Evolutionary conservation across 108 stramenopile genomes (phyloP).

Genomic region (Pseudonitzschia multistriata): DNA sequence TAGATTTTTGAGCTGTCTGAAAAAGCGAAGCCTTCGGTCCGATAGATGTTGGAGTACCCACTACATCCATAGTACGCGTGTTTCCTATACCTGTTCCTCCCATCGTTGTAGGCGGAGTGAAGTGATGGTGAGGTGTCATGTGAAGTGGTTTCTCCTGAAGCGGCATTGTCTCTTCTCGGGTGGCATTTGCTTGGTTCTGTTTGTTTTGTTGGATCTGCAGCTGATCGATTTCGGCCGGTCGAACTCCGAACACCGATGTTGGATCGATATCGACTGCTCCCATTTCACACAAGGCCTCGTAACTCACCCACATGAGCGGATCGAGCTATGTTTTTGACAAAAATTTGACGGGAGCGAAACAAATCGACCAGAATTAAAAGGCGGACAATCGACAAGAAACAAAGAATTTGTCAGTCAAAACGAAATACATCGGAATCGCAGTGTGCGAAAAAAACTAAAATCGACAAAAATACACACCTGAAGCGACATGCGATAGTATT

Average conservation of each 20-base stretch:
- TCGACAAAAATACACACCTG: conserved; percentile 47
- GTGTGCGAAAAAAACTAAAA: too few species aligned
- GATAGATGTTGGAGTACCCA: conserved; percentile 29
- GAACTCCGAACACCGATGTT: conserved; percentile 64
- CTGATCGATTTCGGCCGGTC: conserved; percentile 37
- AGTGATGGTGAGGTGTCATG: conserved; percentile 29
- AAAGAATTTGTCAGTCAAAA: not conserved
- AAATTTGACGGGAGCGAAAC: not conserved
- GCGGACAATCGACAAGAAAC: not conserved
- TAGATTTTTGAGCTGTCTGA: conserved; percentile 30
- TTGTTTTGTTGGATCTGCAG: conserved; percentile 24
- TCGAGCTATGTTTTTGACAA: conserved; percentile 50
- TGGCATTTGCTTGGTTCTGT: not conserved
- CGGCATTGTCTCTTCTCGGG: conserved; percentile 19
- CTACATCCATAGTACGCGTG: conserved; percentile 24
- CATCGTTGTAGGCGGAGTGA: conserved; percentile 19
- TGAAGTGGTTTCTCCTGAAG: conserved; percentile 31
- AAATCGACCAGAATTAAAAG: not conserved
- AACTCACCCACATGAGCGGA: conserved; percentile 83
- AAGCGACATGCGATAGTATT: conserved; percentile 76
- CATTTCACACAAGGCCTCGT: conserved; percentile 79
- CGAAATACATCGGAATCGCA: not conserved
- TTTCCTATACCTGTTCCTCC: conserved; percentile 15
- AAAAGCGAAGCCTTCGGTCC: conserved; percentile 45
- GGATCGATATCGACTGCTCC: conserved; percentile 68